Evolutionary conservation across 2,329 filamentous ascomycete species (phyloP), one percentile per base, ranked within the genome.

Genomic region (Onygena corvina): DNA sequence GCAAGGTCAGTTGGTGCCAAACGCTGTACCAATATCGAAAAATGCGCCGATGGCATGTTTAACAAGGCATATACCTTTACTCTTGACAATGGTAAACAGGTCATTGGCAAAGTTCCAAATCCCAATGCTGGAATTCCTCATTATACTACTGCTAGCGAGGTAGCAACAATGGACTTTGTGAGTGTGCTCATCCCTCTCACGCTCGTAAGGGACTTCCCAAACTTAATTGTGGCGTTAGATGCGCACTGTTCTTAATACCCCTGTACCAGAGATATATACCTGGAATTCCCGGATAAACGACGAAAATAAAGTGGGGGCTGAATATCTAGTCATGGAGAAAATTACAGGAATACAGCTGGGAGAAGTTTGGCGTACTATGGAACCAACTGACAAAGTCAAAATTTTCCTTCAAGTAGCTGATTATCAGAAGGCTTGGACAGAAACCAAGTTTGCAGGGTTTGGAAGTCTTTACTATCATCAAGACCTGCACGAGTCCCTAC

Each of bases 161-260:
- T 64, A 27, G 65, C 64, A n/a, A 68, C 64, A 16, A 58, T 67
- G 49, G 59, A 65, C 9, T 63, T 64, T 51, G 46, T 53, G 42
- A 27, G 31, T 29, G 21, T n/a, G 9, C 5, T 18, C 12, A 14
- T 12, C 29, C 18, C n/a, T 30, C 21, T 27, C 4, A 7, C 9
- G 27, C 30, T 3, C 21, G 18, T 20, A n/a, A 4, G n/a, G 27
- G 6, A 7, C 40, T 29, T 16, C 18, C 35, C n/a, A 16, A n/a
- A n/a, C n/a, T 12, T 40, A n/a, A 40, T 12, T n/a, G 14, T 40
- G 14, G 12, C 27, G 4, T 11, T 46, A 46, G 42, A 46, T 46
- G 42, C 42, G 42, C 7, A 46, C 30, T 46, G 42, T 46, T 4
- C 42, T 46, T 18, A 33, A 46, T 5, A 46, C 50, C 11, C 47